Evolutionary conservation across 2,329 filamentous ascomycete species (phyloP).

Genomic region (Fusarium neocosmosporiellum): DNA sequence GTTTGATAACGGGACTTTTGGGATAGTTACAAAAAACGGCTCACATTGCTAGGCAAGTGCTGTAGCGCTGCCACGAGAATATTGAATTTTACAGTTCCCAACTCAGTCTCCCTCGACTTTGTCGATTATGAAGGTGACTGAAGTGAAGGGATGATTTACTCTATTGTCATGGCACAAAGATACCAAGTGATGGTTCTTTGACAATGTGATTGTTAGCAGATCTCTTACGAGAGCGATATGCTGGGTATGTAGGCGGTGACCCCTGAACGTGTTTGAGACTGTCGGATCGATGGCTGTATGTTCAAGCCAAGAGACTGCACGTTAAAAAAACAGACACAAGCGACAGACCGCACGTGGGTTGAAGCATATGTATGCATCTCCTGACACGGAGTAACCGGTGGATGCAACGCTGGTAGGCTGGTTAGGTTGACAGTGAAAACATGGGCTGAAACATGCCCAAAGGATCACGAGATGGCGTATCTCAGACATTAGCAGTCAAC

Average conservation of each 20-base stretch:
- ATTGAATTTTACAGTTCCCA: slow-evolving; percentile 29
- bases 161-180: not conserved
- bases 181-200: not conserved
- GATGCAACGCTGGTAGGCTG: not conserved
- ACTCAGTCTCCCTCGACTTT: slow-evolving; percentile 2
- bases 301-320: not conserved
- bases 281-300: not conserved
- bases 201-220: not conserved
- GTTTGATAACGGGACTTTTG: slow-evolving; percentile 35
- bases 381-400: not conserved
- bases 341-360: not conserved
- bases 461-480: not conserved
- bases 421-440: not conserved
- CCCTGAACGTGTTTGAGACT: not conserved
- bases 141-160: not conserved
- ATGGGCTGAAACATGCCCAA: not conserved
- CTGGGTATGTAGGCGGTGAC: not conserved
- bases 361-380: not conserved
- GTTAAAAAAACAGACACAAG: not conserved
- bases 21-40: slow-evolving; percentile 43
- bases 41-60: slow-evolving; percentile 40
- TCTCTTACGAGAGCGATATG: not conserved
- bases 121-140: not conserved
- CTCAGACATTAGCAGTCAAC: not conserved
- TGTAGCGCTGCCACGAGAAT: slow-evolving; percentile 39